These are phyloP conservation scores for Tilletiopsis washingtonensis DNA, from an alignment of 1,284 basidiomycete genomes.

Conservation along the genomic window DNA sequence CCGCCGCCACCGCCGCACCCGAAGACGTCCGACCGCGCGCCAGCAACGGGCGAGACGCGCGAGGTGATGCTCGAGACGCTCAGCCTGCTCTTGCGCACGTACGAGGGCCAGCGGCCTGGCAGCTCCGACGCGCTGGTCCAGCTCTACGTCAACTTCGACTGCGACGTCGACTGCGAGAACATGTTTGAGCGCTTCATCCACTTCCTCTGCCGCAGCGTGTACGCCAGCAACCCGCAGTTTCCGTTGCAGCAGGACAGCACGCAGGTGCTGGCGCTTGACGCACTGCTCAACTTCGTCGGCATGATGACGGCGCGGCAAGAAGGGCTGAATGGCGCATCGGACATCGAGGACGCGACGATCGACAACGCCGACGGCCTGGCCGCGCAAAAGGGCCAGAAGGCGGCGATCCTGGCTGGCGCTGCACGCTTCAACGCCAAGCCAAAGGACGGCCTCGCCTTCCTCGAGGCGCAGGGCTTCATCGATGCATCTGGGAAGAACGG, in stretches of 20 bases:
- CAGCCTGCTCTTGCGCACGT: slow-evolving; percentile 62
- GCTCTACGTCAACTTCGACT: slow-evolving; percentile 93
- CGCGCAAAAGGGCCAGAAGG: slow-evolving; percentile 71
- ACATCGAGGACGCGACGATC: slow-evolving; percentile 46
- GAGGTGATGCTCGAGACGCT: slow-evolving; percentile 86
- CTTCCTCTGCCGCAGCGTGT: slow-evolving; percentile 59
- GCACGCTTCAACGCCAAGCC: slow-evolving; percentile 91
- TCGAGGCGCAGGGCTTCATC: slow-evolving; percentile 58
- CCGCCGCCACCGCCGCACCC: slow-evolving; percentile 53
- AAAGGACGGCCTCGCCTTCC: slow-evolving; percentile 71
- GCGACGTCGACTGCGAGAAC: slow-evolving; percentile 92
- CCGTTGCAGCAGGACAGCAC: slow-evolving; percentile 59
- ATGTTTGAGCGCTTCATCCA: slow-evolving; percentile 83
- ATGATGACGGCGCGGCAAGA: slow-evolving; percentile 76
- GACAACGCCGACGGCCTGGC: slow-evolving; percentile 3
- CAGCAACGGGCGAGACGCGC: slow-evolving; percentile 63
- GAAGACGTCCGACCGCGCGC: slow-evolving; percentile 59
- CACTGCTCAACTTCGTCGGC: slow-evolving; percentile 76
- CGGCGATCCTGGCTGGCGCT: slow-evolving; percentile 74
- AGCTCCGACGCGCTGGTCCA: slow-evolving; percentile 82
- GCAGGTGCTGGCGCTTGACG: slow-evolving; percentile 82
- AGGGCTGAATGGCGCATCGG: too few relatives aligned
- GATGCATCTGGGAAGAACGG: slow-evolving; percentile 52
- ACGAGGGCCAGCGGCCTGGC: slow-evolving; percentile 45
- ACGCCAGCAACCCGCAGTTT: slow-evolving; percentile 58